Evolutionary conservation across 1,139 yeast species (phyloP), one percentile per base, ranked within the genome.

Genomic region (Geotrichum bryndzae): DNA sequence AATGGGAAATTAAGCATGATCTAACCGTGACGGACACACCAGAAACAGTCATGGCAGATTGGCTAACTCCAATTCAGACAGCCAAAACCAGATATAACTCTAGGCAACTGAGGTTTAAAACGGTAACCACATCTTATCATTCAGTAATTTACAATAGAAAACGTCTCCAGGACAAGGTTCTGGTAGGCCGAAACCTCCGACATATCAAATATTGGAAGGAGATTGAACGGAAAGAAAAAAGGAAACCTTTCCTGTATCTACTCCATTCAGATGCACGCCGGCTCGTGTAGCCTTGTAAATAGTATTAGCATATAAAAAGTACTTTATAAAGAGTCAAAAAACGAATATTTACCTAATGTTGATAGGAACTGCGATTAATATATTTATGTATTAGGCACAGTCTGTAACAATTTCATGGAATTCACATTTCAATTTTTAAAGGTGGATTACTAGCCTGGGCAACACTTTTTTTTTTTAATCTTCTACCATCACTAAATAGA

Each of bases 1-100:
- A 50, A 10, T 61, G 63, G 63, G 63, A 61, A 48, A 15, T 25
- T 3, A 27, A 48, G 22, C 33, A 55, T 22, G 57, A 59, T 13
- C 22, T 23, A 6, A 46, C 33, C 23, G 25, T 25, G 11, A 13
- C 11, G 1, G 41, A 48, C 8, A 23, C 10, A 13, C 35, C 29
- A 15, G 41, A 18, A 18, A 35, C 53, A 23, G 38, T 48, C 41
- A 18, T 46, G 23, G 31, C 41, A 15, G 53, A 57, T 35, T 61
- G 63, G 63, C 23, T 53, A 15, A 45, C 25, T 10, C 61, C 63
- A 25, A 38, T 57, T 22, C 29, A 56, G 35, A 18, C 25, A 38
- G 22, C 59, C 41, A 11, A 51, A 8, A n/a, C 27, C 27, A n/a
- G 29, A 45, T 48, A 46, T 23, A 48, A 48, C n/a, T 6, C 31